phyloP scores from a whole-genome alignment of 2,329 filamentous ascomycete genomes.

The Didymella lethalis region DNA sequence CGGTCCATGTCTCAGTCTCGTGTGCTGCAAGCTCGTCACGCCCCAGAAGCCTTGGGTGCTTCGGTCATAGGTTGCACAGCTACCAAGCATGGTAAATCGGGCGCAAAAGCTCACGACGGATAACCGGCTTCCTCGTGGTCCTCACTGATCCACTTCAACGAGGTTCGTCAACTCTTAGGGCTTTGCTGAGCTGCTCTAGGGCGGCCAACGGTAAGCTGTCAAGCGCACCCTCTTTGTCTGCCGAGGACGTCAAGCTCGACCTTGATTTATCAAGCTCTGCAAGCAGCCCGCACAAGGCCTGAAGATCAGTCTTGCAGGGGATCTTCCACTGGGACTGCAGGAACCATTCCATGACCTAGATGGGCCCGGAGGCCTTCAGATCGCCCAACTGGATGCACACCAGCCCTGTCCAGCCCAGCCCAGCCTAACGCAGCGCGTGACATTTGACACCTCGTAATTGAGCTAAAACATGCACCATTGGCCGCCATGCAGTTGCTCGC shows the following conservation, averaged over 20 bases:
- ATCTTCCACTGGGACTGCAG: conserved; percentile 6
- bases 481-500: conserved; percentile 5
- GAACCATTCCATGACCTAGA: conserved; percentile 4
- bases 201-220: too few species aligned
- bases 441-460: conserved; percentile 13
- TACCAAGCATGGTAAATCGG: not conserved
- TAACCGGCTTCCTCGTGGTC: not conserved
- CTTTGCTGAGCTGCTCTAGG: not conserved
- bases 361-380: conserved; percentile 1
- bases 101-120: not conserved
- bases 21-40: conserved; percentile 1
- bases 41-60: not conserved
- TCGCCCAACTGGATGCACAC: conserved; percentile 1
- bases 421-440: conserved; percentile 13
- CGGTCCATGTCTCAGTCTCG: conserved; percentile 2
- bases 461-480: conserved; percentile 6
- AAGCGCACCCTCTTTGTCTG: not conserved
- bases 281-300: not conserved
- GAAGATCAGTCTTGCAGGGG: not conserved
- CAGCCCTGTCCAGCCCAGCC: conserved; percentile 9
- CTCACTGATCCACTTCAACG: not conserved
- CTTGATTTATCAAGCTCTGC: not conserved
- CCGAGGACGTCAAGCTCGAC: not conserved
- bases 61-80: not conserved
- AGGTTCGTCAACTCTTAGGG: not conserved